A percentile compares a stretch with the other conserved stretches of the same genome.
Evolutionary conservation across 1,139 yeast species (phyloP).

Genomic region (Schwanniomyces etchellsii): DNA sequence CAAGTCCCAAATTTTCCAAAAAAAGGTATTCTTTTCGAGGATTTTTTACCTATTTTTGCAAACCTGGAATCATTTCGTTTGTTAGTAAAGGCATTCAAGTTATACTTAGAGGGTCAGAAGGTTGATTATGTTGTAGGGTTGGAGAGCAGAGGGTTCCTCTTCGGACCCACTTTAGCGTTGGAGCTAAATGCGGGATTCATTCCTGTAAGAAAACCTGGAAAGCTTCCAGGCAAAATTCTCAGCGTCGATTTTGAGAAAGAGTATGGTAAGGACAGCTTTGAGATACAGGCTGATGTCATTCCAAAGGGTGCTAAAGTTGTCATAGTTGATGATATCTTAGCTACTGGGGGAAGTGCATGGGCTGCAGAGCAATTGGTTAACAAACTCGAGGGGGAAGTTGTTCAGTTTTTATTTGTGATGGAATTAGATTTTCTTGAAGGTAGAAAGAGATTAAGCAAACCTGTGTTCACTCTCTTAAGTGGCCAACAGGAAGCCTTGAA

Average conservation of each 20-base stretch:
- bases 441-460: conserved; percentile 78
- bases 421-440: conserved; percentile 95
- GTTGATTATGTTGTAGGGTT: conserved; percentile 90
- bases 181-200: conserved; percentile 87
- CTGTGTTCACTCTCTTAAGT: conserved; percentile 78
- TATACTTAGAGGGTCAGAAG: conserved; percentile 62
- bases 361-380: conserved; percentile 87
- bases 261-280: conserved; percentile 86
- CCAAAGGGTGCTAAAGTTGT: conserved; percentile 77
- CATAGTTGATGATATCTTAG: conserved; percentile 92
- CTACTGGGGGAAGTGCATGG: conserved; percentile 94
- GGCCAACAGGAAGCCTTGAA: conserved; percentile 57
- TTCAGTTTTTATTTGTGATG: conserved; percentile 83
- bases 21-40: conserved; percentile 92
- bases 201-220: conserved; percentile 93
- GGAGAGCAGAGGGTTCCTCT: conserved; percentile 94
- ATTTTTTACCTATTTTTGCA: conserved; percentile 89
- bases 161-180: conserved; percentile 92
- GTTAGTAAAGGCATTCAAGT: conserved; percentile 73
- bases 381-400: conserved; percentile 59
- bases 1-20: conserved; percentile 92
- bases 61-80: conserved; percentile 75
- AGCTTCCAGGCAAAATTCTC: conserved; percentile 81
- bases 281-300: conserved; percentile 79
- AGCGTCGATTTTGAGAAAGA: conserved; percentile 81